Percentiles rank a stretch among this genome's conserved stretches.
Evolutionary conservation across 495 filamentous ascomycete genomes (phyloP).

Genomic region (Echria macrotheca): DNA sequence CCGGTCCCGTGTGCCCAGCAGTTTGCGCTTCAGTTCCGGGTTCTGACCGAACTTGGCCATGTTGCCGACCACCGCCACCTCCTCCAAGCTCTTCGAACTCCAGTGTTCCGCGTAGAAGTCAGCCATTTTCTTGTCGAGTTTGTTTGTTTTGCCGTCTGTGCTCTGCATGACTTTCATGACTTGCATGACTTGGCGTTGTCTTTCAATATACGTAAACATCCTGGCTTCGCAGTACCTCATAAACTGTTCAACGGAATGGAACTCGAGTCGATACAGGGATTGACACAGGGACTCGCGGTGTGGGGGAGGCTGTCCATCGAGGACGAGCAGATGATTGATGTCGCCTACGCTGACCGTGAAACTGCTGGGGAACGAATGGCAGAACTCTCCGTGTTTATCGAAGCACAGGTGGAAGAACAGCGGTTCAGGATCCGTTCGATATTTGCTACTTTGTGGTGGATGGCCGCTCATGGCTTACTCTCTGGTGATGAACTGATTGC

Average conservation of each 20-base stretch:
- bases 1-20: conserved; percentile 26
- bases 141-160: conserved; percentile 24
- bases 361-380: conserved; percentile 26
- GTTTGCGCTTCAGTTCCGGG: conserved; percentile 20
- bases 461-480: no score
- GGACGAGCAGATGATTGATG: not conserved
- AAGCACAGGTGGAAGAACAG: conserved; percentile 29
- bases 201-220: conserved; percentile 24
- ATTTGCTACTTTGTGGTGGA: no score
- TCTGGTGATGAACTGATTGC: no score
- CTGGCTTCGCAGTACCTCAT: conserved; percentile 37
- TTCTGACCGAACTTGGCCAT: conserved; percentile 31
- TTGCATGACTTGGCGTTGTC: conserved; percentile 18
- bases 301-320: not conserved
- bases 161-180: conserved; percentile 21
- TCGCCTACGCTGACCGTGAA: conserved; percentile 19
- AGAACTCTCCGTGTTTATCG: conserved; percentile 24
- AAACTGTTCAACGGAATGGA: conserved; percentile 33
- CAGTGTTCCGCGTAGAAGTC: conserved; percentile 23
- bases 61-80: conserved; percentile 26
- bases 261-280: conserved; percentile 21
- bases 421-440: no score
- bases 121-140: conserved; percentile 23
- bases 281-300: conserved; percentile 15
- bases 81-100: conserved; percentile 28